phyloP scores from a whole-genome alignment of 768 basidiomycete species.

The Naganishia vaughanmartiniae region DNA sequence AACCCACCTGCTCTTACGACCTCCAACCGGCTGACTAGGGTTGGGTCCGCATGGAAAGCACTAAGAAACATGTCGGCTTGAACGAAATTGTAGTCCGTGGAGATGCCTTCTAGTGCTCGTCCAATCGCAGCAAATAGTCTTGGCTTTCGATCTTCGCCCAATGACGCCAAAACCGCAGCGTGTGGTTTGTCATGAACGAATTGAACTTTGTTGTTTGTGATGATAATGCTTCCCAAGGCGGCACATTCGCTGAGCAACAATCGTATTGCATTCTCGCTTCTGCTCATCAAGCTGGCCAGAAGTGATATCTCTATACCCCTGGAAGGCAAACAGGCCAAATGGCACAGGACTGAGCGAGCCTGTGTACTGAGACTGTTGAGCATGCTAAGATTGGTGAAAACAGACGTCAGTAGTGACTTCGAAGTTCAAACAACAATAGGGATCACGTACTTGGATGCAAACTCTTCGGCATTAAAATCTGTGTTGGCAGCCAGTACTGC shows the following conservation, averaged over 20 bases:
- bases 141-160: background rate
- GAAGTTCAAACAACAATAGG: background rate
- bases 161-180: constrained; percentile 12
- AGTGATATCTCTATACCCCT: constrained; percentile 31
- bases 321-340: constrained; percentile 38
- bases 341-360: constrained; percentile 26
- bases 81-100: constrained; percentile 15
- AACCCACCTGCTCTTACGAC: background rate
- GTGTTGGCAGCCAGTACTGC: background rate
- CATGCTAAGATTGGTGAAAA: background rate
- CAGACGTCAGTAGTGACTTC: background rate
- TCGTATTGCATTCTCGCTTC: background rate
- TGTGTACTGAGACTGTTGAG: constrained; percentile 12
- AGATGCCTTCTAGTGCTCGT: constrained; percentile 3
- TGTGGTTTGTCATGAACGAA: constrained; percentile 42
- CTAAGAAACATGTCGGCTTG: constrained; percentile 11
- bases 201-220: constrained; percentile 22
- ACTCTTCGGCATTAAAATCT: constrained; percentile 8
- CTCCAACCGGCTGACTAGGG: background rate
- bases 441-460: constrained; percentile 14
- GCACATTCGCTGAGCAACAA: constrained; percentile 6
- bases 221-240: constrained; percentile 3
- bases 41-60: constrained; percentile 1
- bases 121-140: constrained; percentile 4
- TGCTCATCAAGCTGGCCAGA: background rate